Evolutionary conservation across 768 basidiomycete genomes (phyloP).

Genomic region (Mycena latifolia): DNA sequence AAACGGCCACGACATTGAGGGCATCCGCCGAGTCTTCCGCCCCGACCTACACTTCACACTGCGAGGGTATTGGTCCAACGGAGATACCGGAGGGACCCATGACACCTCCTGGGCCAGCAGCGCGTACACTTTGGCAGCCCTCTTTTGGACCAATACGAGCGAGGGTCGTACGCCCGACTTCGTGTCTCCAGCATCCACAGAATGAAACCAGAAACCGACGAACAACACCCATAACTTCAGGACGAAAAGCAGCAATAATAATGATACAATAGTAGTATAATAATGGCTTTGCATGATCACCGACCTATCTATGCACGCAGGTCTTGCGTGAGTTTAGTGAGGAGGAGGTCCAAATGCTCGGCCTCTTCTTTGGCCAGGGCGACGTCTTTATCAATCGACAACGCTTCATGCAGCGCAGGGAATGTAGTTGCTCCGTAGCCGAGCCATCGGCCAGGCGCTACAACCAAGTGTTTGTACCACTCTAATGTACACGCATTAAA

Average conservation of each 20-base stretch:
- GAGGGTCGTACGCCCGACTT: constrained; percentile 21
- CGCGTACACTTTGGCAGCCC: constrained; percentile 29
- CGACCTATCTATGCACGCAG: constrained; percentile 9
- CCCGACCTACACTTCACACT: constrained; percentile 6
- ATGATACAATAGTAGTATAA: neutral
- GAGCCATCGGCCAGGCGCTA: constrained; percentile 91
- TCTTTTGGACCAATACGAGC: constrained; percentile 25
- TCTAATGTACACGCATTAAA: constrained; percentile 46
- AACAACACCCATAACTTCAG: constrained; percentile 6
- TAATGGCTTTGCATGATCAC: too few species aligned
- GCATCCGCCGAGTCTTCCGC: constrained; percentile 7
- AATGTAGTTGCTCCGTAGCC: constrained; percentile 90
- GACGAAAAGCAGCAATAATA: neutral
- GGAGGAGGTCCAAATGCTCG: constrained; percentile 60
- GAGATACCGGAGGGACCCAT: constrained; percentile 9
- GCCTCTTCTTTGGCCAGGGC: constrained; percentile 72
- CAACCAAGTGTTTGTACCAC: constrained; percentile 89
- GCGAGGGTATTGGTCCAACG: constrained; percentile 16
- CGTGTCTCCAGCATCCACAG: constrained; percentile 26
- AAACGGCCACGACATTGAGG: constrained; percentile 2
- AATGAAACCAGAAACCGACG: neutral
- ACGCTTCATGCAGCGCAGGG: constrained; percentile 83
- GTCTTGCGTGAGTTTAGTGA: constrained; percentile 63
- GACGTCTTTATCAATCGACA: constrained; percentile 76
- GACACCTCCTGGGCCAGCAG: neutral